Evolutionary conservation across 129 eudicot genomes (phyloP).

Genomic region (Pittosporum tobira): DNA sequence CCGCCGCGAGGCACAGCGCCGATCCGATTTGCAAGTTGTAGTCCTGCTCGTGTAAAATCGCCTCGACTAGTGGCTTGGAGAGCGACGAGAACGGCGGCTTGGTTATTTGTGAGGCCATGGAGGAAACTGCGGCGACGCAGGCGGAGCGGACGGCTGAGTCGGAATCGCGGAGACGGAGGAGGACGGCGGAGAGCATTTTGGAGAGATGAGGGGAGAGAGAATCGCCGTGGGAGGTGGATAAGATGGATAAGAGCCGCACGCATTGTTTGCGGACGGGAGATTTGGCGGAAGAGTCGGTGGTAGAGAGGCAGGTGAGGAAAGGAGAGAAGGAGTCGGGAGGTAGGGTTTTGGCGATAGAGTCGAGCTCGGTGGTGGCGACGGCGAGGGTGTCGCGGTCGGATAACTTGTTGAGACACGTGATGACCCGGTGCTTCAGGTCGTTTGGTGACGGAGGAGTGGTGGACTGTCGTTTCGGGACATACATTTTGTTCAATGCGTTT

Average conservation of each 20-base stretch:
- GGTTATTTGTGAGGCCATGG: conserved; percentile 37
- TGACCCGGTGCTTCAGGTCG: conserved; percentile 53
- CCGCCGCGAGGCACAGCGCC: conserved; percentile 68
- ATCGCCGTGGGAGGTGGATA: conserved; percentile 48
- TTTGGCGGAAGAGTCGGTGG: conserved; percentile 57
- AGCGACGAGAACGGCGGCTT: conserved; percentile 38
- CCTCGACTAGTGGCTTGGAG: conserved; percentile 44
- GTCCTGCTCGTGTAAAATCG: conserved; percentile 58
- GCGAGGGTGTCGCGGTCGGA: conserved; percentile 81
- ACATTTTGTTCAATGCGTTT: conserved; percentile 36
- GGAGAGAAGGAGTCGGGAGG: conserved; percentile 41
- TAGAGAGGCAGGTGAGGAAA: conserved; percentile 52
- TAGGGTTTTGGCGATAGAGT: conserved; percentile 44
- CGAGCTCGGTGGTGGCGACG: conserved; percentile 62
- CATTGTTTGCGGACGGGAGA: conserved; percentile 74
- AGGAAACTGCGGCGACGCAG: conserved; percentile 43
- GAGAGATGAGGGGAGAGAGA: conserved; percentile 54
- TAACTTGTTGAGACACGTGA: conserved; percentile 58
- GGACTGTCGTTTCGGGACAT: conserved; percentile 20
- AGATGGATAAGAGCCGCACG: conserved; percentile 43
- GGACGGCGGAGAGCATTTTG: conserved; percentile 46
- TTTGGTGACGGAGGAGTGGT: conserved; percentile 21
- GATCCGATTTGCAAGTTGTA: conserved; percentile 56
- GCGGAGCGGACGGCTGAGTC: conserved; percentile 78
- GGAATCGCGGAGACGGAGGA: conserved; percentile 70